phyloP scores from a whole-genome alignment of 192 early-diverging fungal genomes.

The Coemansia sp. region DNA sequence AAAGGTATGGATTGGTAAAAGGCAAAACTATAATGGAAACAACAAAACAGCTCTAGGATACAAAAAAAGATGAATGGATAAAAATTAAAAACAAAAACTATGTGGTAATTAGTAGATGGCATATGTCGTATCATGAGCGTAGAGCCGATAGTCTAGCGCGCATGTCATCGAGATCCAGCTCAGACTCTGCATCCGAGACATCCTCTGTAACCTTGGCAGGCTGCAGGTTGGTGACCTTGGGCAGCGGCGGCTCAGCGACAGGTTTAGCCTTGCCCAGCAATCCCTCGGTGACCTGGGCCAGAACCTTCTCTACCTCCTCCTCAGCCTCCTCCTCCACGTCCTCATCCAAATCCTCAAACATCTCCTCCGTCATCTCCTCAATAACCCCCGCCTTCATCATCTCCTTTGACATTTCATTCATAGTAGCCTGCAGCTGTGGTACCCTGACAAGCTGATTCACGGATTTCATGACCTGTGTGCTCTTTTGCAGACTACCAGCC shows the following conservation, averaged over 20 bases:
- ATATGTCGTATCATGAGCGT: too few relatives aligned
- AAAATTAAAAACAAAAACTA: too few relatives aligned
- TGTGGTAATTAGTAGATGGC: too few relatives aligned
- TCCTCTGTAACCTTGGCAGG: slow-evolving; percentile 25
- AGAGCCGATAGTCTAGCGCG: slow-evolving; percentile 79
- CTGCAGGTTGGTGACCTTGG: too few relatives aligned
- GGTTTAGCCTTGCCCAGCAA: slow-evolving; percentile 9
- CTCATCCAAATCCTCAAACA: slow-evolving; percentile 82
- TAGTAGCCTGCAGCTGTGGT: slow-evolving; percentile 75
- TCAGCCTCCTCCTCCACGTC: slow-evolving; percentile 92
- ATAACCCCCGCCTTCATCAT: slow-evolving; percentile 99
- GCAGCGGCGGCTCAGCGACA: slow-evolving; percentile 3
- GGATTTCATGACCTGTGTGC: slow-evolving; percentile 83
- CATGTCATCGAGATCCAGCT: slow-evolving; percentile 80
- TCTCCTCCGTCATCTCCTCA: slow-evolving; percentile 92
- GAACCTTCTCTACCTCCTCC: slow-evolving; percentile 86
- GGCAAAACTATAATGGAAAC: too few relatives aligned
- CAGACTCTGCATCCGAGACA: slow-evolving; percentile 62
- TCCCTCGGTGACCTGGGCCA: slow-evolving; percentile 89
- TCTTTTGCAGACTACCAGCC: slow-evolving; percentile 81
- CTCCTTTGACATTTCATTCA: slow-evolving; percentile 93
- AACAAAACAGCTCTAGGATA: too few relatives aligned
- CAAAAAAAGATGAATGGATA: too few relatives aligned
- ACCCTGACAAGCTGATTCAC: slow-evolving; percentile 86
- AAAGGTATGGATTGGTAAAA: too few relatives aligned